Evolutionary conservation across 305 asterid species (phyloP).

Genomic region (Ilex paraguariensis): DNA sequence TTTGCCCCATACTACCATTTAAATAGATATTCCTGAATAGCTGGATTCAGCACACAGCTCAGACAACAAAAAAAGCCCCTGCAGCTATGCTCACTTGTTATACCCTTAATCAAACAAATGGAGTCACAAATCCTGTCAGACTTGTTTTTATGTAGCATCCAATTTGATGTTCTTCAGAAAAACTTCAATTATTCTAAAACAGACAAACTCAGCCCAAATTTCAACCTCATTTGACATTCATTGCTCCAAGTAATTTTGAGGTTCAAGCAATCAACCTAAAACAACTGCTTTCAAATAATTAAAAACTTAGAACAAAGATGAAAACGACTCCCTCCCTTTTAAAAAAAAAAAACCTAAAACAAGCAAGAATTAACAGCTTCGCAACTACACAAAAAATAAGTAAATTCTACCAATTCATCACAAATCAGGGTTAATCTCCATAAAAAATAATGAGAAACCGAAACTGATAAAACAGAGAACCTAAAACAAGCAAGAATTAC

Average conservation of each 20-base stretch:
- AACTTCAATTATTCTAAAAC: no score
- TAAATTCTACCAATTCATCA: no score
- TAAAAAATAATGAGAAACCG: no score
- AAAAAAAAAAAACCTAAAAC: no score
- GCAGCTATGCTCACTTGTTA: neutral
- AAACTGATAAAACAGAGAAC: no score
- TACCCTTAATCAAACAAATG: neutral
- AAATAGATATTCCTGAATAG: neutral
- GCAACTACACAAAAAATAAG: neutral
- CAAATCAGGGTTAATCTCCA: no score
- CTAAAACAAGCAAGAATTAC: neutral
- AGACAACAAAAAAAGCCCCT: neutral
- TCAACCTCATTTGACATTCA: neutral
- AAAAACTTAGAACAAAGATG: neutral
- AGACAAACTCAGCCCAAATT: neutral
- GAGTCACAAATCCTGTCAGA: neutral
- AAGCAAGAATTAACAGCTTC: neutral
- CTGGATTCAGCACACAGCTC: neutral
- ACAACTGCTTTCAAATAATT: no score
- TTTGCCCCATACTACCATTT: neutral
- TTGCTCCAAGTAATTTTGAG: neutral
- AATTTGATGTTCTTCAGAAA: no score
- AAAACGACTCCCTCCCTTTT: no score
- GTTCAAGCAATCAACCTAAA: no score
- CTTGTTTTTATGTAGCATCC: neutral